These are phyloP conservation scores for Annona cherimola DNA, from an alignment of 164 flowering plant species.

Conservation along the genomic window DNA sequence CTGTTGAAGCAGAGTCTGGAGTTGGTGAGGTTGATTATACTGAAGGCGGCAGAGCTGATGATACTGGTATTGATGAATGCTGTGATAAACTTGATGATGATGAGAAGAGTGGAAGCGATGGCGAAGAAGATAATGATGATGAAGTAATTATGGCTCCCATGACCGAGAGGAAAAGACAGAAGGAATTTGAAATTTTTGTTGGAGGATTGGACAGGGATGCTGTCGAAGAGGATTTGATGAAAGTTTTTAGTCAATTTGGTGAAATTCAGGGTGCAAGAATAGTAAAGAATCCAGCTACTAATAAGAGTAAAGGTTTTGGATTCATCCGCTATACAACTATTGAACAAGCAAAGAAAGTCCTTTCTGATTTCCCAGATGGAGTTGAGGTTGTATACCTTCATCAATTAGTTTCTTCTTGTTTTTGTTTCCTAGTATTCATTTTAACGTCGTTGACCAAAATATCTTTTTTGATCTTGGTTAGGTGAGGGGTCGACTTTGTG, in stretches of 20 bases:
- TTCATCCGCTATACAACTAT: constrained; percentile 37
- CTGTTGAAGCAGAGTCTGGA: constrained; percentile 7
- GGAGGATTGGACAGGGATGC: constrained; percentile 37
- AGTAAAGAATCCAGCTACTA: constrained; percentile 27
- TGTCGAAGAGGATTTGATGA: constrained; percentile 36
- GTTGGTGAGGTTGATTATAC: constrained; percentile 9
- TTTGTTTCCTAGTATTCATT: neutral
- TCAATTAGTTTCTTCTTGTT: neutral
- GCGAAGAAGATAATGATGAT: constrained; percentile 8
- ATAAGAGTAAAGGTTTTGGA: constrained; percentile 42
- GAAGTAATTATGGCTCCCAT: constrained; percentile 18
- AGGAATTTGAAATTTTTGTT: constrained; percentile 34
- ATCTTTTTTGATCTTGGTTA: constrained; percentile 10
- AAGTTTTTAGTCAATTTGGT: constrained; percentile 34
- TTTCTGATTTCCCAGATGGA: constrained; percentile 36
- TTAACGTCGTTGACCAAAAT: neutral
- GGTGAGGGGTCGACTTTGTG: constrained; percentile 36
- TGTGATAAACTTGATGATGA: constrained; percentile 11
- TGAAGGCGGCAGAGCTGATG: constrained; percentile 7
- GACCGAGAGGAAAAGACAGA: constrained; percentile 26
- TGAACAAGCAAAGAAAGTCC: constrained; percentile 39
- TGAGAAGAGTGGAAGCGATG: constrained; percentile 11
- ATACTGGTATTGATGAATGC: constrained; percentile 6
- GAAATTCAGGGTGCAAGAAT: constrained; percentile 31
- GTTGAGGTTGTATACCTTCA: constrained; percentile 22